Evolutionary conservation across 2,329 filamentous ascomycete genomes (phyloP), one percentile per base, ranked within the genome.

Genomic region (Trichophyton verrucosum): DNA sequence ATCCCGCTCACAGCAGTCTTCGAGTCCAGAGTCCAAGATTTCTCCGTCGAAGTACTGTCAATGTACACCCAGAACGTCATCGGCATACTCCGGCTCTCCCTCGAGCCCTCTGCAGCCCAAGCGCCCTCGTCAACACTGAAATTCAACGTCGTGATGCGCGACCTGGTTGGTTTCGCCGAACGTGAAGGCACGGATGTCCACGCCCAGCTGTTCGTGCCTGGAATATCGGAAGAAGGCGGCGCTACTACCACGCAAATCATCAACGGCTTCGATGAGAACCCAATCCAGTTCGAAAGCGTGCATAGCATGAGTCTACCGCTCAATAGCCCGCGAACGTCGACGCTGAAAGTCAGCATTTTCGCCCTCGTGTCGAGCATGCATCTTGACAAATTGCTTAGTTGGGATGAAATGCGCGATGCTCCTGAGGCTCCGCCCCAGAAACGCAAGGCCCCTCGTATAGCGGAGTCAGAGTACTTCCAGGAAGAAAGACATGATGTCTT

Each of bases 111-210:
- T 0, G 92, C 90, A 56, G 91, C 92, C 1, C 86, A 95, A 68
- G 92, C 91, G 3, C 94, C 94, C 13, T 88, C 89, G 11, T 94
- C 89, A 62, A 96, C 89, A 1, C 78, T 97, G 61, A 99, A 97
- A 72, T 99, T 99, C 77, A 99, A 97, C 68, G 91, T 97, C 3
- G 91, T 97, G 36, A 96, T 99, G 89, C 91, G 95, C 69, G 91
- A 97, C 70, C 83, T 99, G 76, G 77, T 94, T 40, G 94, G 94
- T 0, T 99, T 99, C 67, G 88, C 94, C 0, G 94, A 99, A 75
- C 85, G 92, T 64, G 94, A 99, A 76, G 94, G 94, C 13, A 95
- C 89, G 0, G 88, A 96, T 66, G 91, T 99, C 30, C 94, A 99
- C 73, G 94, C 91, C 1, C 91, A 97, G 74, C 83, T 99, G n/a